Evolutionary conservation across 1,284 basidiomycete species (phyloP), one percentile per base, ranked within the genome.

Genomic region (Cryptococcus sp.): DNA sequence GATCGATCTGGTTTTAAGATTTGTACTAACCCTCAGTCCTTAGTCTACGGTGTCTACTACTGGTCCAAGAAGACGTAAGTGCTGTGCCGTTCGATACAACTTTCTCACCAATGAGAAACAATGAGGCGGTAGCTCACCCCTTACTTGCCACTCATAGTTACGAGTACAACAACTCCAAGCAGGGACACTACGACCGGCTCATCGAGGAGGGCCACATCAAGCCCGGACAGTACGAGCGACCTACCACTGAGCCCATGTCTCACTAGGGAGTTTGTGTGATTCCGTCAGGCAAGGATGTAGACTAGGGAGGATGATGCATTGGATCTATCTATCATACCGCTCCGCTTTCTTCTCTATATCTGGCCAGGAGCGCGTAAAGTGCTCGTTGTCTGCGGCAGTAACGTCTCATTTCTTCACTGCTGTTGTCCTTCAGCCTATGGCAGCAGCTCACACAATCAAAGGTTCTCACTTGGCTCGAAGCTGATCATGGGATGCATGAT

Each of bases 11-110:
- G 8, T 35, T 35, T 6, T 46, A 16, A 5, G 15, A 16, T 3
- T 22, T n/a, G 19, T n/a, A 13, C 19, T 22, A 8, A 40, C 55
- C 50, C 23, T 41, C 50, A 3, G 15, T 45, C 10, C 46, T 16
- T 66, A 94, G 92, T 88, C 59, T 94, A 93, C 76, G 85, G 84
- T 47, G 83, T 87, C 42, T 93, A 93, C 80, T 76, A 84, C n/a
- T 93, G 89, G 88, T 90, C 87, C 47, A 89, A 88, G 77, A 81
- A 81, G 63, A 85, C 84, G 68, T 73, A 57, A 63, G 69, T 66
- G 7, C 20, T 8, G 5, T 46, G 23, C 20, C 4, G 20, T n/a
- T 16, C 19, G 35, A 23, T 13, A 20, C 20, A 40, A 17, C 46
- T 13, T 20, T 25, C 20, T 10, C 30, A 35, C 30, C 30, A 35